These are phyloP conservation scores for Pelagomonas calceolata DNA, from an alignment of 108 stramenopile species.

Conservation along the genomic window DNA sequence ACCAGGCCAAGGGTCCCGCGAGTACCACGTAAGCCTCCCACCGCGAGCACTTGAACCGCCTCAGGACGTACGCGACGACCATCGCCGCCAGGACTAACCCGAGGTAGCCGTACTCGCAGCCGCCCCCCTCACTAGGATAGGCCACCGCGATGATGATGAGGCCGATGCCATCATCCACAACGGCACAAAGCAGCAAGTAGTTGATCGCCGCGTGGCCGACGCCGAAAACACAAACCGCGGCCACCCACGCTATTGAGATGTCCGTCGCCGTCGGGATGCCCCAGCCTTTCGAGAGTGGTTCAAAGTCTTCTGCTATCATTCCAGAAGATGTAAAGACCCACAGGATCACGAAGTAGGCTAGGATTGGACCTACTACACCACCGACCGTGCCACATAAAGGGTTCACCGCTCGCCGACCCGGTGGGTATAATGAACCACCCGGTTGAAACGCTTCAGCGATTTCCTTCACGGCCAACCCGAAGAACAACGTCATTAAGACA, in stretches of 20 bases:
- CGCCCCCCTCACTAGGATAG: background rate
- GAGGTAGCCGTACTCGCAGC: background rate
- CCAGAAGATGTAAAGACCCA: background rate
- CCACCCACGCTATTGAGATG: background rate
- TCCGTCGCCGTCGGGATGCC: conserved; percentile 3
- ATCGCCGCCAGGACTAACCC: background rate
- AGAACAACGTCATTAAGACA: background rate
- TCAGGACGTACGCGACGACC: background rate
- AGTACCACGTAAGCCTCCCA: background rate
- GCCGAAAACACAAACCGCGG: background rate
- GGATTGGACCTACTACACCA: background rate
- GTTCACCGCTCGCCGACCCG: background rate
- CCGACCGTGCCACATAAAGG: background rate
- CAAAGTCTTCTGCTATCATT: background rate
- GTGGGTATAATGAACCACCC: background rate
- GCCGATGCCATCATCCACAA: background rate
- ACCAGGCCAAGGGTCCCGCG: background rate
- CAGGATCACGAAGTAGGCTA: background rate
- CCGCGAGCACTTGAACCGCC: background rate
- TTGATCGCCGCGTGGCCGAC: background rate
- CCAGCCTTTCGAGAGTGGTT: background rate
- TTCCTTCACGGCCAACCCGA: conserved; percentile 1
- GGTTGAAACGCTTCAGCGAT: background rate
- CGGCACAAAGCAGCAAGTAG: background rate
- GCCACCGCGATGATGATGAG: background rate